phyloP scores from a whole-genome alignment of 1,139 yeast species.

The Yamadazyma spencermartinsiae region DNA sequence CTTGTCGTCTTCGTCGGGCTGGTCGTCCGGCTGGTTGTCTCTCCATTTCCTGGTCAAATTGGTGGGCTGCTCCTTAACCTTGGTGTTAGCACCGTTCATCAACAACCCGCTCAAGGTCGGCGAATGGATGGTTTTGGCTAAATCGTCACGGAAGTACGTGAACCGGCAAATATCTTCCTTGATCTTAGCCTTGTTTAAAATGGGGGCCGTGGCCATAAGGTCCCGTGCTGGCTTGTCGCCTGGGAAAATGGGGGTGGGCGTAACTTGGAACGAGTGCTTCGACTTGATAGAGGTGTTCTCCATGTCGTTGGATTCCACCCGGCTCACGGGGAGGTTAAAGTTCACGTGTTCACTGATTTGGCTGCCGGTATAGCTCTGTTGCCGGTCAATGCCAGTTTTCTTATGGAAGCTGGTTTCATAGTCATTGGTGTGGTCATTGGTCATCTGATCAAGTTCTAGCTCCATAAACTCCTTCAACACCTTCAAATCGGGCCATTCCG shows the following conservation, averaged over 20 bases:
- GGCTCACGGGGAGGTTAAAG: slow-evolving; percentile 18
- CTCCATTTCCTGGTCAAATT: slow-evolving; percentile 20
- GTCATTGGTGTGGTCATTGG: slow-evolving; percentile 2
- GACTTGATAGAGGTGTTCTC: slow-evolving; percentile 37
- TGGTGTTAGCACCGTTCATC: slow-evolving; percentile 12
- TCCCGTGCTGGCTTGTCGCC: slow-evolving; percentile 52
- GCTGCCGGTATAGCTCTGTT: slow-evolving; percentile 25
- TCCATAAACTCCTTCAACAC: slow-evolving; percentile 74
- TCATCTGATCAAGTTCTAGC: slow-evolving; percentile 56
- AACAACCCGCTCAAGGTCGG: slow-evolving; percentile 84
- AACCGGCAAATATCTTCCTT: slow-evolving; percentile 52
- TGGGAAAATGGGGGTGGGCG: slow-evolving; percentile 77
- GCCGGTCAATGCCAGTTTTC: slow-evolving; percentile 17
- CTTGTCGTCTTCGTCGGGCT: slow-evolving; percentile 9
- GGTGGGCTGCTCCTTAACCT: slow-evolving; percentile 11
- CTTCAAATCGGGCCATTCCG: slow-evolving; percentile 77
- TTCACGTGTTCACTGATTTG: slow-evolving; percentile 25
- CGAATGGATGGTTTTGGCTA: slow-evolving; percentile 85
- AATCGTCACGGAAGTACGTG: slow-evolving; percentile 89
- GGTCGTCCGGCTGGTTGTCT: slow-evolving; percentile 11
- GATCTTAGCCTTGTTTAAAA: slow-evolving; percentile 24
- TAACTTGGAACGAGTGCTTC: slow-evolving; percentile 52
- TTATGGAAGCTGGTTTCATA: slow-evolving; percentile 25
- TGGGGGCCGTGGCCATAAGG: slow-evolving; percentile 24
- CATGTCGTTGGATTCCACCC: slow-evolving; percentile 50